A percentile compares a stretch with the other conserved stretches of the same genome.
Evolutionary conservation across 2,329 filamentous ascomycete species (phyloP).

Genomic region (Neofusicoccum parvum): DNA sequence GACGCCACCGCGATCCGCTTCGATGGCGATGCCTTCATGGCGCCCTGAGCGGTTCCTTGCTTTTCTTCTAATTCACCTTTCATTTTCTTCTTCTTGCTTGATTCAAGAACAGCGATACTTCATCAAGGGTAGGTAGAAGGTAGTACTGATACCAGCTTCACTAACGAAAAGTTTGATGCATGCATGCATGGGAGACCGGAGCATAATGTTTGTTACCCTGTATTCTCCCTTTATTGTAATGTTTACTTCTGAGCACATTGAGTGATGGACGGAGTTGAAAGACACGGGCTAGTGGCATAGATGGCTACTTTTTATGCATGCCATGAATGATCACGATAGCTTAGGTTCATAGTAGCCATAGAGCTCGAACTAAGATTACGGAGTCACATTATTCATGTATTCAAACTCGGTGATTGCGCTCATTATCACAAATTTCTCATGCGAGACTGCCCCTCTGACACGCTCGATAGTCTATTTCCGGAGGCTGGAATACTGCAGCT

Average conservation of each 20-base stretch:
- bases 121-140: constrained; percentile 1
- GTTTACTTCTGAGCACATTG: constrained; percentile 10
- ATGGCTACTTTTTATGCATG: neutral
- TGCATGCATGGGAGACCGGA: constrained; percentile 1
- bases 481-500: too few relatives aligned
- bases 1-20: neutral
- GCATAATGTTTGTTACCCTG: neutral
- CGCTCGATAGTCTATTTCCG: too few relatives aligned
- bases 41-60: neutral
- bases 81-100: neutral
- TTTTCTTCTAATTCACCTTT: neutral
- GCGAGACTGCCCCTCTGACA: too few relatives aligned
- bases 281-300: neutral
- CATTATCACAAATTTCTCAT: too few relatives aligned
- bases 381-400: too few relatives aligned
- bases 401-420: too few relatives aligned
- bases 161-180: constrained; percentile 16
- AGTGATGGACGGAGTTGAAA: neutral
- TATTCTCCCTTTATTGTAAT: neutral
- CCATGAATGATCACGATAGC: neutral
- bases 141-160: constrained; percentile 14
- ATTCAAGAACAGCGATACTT: neutral
- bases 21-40: constrained; percentile 18
- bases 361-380: neutral
- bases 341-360: neutral